Evolutionary conservation across 75 land plant species (phyloP), one percentile per base, ranked within the genome.

Genomic region (Gnetum montanum): DNA sequence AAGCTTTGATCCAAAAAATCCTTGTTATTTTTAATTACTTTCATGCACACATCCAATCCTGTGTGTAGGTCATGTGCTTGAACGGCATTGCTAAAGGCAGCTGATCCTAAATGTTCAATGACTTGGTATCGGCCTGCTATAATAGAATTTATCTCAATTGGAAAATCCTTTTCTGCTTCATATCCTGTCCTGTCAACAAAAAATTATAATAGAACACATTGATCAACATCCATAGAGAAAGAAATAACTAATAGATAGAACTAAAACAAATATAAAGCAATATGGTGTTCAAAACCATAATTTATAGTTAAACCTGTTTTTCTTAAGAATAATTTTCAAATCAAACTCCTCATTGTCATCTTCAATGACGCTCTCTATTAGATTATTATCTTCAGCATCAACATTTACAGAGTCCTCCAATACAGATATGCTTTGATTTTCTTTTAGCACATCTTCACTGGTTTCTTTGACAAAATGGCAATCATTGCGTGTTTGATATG

Each of bases 1-100:
- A 95, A 71, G 65, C 99, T 95, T 58, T 95, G 99, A 67, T 95
- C 99, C 58, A 95, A 95, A 47, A 95, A 95, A 43, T 95, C 99
- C 68, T 95, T 95, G 58, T 95, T 86, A 57, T 95, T 95, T 58
- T 95, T 95, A 33, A 95, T 95, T 23, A 95, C 90, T 69, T 95
- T 95, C 71, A 95, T 72, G 62, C 92, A 95, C 38, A 95, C 99
- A 75, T 95, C 88, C 31, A 90, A 61, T 56, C 96, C 99, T 25
- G 78, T 81, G 6, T 75, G 81, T 41, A 95, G 70, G 58, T 95
- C 99, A 71, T 95, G 99, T 37, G 99, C 99, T 66, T 90, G 92
- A 49, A 95, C 79, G 55, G 94, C 99, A 60, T 78, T 95, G 72
- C 99, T 95, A 57, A 95, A 95, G 48, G 99, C 96, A 63, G 99